Evolutionary conservation across 78 protist species (phyloP), one percentile per base, ranked within the genome.

Genomic region (Dictyostelium brefeldianum): DNA sequence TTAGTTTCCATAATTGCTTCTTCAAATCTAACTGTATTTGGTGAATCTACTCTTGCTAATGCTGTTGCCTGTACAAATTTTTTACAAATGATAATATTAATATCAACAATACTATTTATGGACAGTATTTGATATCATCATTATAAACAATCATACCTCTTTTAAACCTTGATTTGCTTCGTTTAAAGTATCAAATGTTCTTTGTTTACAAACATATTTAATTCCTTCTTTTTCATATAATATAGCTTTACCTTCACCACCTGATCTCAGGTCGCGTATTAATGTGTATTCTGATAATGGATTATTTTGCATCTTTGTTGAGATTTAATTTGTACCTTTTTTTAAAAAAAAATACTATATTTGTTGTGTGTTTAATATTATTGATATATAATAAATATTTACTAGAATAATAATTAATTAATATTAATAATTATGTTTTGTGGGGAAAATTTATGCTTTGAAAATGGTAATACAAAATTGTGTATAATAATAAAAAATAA

Each of bases 191-290:
- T 77, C 70, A 12, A 87, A 87, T 64, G 51, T n/a, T 77, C 93
- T 87, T 51, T 87, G 78, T 87, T 87, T 87, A 65, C 83, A 65
- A 77, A 87, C 84, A 77, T 87, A 87, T 51, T 87, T 57, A 4
- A 50, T 48, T 7, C 84, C 84, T 48, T 87, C 78, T 14, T 51
- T 87, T 65, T 87, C 79, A 18, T 57, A 75, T 17, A 87, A 20
- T 3, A 87, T 75, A 10, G 93, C 93, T 51, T 87, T 87, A 15
- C 93, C 93, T 50, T 87, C 93, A 31, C 93, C 93, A n/a, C 93
- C 93, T 15, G 78, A 9, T 87, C 93, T 87, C 0, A 87, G 14
- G 9, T 87, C 93, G 31, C 43, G 77, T 10, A 87, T 77, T 22
- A 77, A 59, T 22, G 54, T 87, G 77, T 77, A 87, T 22, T 17